phyloP scores from a whole-genome alignment of 768 basidiomycete species.

The Boletus sp. region DNA sequence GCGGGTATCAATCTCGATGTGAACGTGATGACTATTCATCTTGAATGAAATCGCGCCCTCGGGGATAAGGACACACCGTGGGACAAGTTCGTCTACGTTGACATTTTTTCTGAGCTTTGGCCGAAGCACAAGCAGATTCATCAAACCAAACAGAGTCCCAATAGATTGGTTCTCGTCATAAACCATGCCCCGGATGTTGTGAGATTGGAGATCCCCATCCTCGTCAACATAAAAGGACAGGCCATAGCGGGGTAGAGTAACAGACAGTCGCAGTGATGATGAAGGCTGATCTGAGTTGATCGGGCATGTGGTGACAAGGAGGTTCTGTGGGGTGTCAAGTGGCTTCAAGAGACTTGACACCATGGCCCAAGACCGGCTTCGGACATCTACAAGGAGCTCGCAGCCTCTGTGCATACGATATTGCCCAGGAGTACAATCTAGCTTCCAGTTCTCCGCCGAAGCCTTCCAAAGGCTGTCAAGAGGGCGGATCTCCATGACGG shows the following conservation, averaged over 20 bases:
- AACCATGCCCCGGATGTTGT: constrained; percentile 37
- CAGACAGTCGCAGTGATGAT: constrained; percentile 13
- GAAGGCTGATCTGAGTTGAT: not conserved
- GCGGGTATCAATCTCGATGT: constrained; percentile 1
- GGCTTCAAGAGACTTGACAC: constrained; percentile 13
- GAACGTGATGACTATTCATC: constrained; percentile 7
- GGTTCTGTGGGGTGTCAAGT: constrained; percentile 8
- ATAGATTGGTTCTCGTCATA: constrained; percentile 38
- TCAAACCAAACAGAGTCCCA: constrained; percentile 44
- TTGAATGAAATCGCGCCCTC: constrained; percentile 21
- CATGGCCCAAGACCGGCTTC: constrained; percentile 23
- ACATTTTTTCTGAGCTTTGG: constrained; percentile 4
- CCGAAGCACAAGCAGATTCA: constrained; percentile 38
- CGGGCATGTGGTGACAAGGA: constrained; percentile 14
- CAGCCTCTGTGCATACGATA: not conserved
- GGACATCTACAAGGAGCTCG: constrained; percentile 21
- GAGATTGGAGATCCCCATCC: constrained; percentile 34
- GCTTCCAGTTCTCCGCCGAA: constrained; percentile 21
- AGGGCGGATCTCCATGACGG: constrained; percentile 25
- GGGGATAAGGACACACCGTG: constrained; percentile 36
- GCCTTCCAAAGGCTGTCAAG: constrained; percentile 14
- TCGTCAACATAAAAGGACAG: constrained; percentile 38
- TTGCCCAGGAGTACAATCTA: constrained; percentile 4
- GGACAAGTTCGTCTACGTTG: not conserved
- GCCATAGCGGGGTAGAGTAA: constrained; percentile 37